Evolutionary conservation across 768 basidiomycete species (phyloP), one percentile per base, ranked within the genome.

Genomic region (Clitopilus passeckerianus): DNA sequence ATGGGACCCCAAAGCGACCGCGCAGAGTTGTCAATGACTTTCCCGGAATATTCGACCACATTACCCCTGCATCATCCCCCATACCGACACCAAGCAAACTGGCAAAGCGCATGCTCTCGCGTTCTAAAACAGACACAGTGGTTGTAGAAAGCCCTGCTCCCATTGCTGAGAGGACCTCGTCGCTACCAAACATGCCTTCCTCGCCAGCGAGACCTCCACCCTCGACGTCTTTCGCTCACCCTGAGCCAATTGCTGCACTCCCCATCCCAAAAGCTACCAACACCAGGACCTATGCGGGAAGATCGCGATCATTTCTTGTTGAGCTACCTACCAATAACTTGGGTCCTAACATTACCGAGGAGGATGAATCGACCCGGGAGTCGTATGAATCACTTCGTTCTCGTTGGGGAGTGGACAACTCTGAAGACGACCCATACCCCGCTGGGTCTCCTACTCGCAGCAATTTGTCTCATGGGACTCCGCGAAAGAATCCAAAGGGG

Each of bases 381-480:
- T 90, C 90, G 0, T 93, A 93, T 63, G 73, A 83, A 12, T 85
- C 87, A 55, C 71, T 93, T 53, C 85, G 92, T 14, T 73, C 75
- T n/a, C 81, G 91, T 18, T 92, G 88, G 88, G 91, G 91, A 2
- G 86, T 93, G 0, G 91, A 93, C 66, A 78, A 84, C 34, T 87
- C 88, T 1, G 91, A 91, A 65, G 88, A 90, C 63, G 89, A 90
- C 59, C 83, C 82, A 15, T 80, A 74, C 46, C 75, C 65, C 18
- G 64, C 69, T 23, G 54, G 54, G 6, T 72, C 76, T 8, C 70
- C 74, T 30, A 68, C 72, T 22, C 71, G 71, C 37, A 74, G 76
- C 6, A 66, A 68, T 54, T 54, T 70, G 43, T 61, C 67, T 3
- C 70, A 75, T 57, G 66, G 70, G 0, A 75, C 80, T 1, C 79